Base-by-base conservation (phyloP, 2,329 filamentous ascomycete genomes). In the Pseudogymnoascus sp. region DNA sequence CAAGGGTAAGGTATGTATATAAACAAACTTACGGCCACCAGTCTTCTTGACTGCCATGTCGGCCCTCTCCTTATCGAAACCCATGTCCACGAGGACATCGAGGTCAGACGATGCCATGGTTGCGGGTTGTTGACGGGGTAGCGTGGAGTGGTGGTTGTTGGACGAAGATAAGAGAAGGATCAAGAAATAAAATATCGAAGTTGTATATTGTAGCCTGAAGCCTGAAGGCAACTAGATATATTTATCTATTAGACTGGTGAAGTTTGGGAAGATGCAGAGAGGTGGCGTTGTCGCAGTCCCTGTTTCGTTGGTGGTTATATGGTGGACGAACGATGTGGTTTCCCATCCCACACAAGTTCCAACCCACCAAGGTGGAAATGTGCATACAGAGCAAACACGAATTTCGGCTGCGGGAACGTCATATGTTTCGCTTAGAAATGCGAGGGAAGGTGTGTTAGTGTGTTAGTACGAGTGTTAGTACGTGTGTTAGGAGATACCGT, bases 31-130 rank as follows among this genome's bases (percentile, higher is more conserved):
- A 91, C 92, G 77, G 64, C 89, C 89, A 66, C 92, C 91, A 11
- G 86, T 84, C 72, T 90, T 91, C 77, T 93, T 91, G 67, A 96
- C 81, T 37, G 94, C 94, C 53, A 97, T 77, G 73, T 92, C 84
- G 56, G 91, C 88, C 68, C 90, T 87, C 71, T 91, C 85, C 71
- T 86, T 84, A 67, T 96, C 91, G 72, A 99, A 99, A 76, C 86
- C 86, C 85, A 89, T 88, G 61, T 88, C 85, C 67, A 88, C 73
- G 69, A 89, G 77, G 37, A 81, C 76, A 16, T 86, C 80, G 16
- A 88, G 77, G 69, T 88, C 85, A 50, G 83, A 80, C 66, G 81
- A 77, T 67, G 82, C 81, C 77, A 84, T 86, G 66, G 69, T 77
- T 74, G 70, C 3, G 47, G 47, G 12, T 16, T 16, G 67, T 67